These are phyloP conservation scores for Porphyrellus sp. DNA, from an alignment of 1,284 basidiomycete species.

Conservation along the genomic window DNA sequence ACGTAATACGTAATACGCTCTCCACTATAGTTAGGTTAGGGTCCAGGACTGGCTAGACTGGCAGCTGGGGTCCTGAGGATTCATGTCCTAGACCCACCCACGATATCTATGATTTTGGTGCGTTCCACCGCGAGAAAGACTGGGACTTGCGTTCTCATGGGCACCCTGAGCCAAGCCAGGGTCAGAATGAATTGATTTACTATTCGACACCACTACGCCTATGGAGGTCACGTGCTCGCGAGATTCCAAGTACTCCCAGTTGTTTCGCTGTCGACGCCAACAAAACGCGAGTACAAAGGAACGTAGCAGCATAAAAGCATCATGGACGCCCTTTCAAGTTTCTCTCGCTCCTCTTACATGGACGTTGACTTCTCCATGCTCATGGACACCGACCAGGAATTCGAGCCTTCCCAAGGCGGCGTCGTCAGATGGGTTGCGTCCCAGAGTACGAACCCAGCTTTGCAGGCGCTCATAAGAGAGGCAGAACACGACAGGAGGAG, in stretches of 20 bases:
- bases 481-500: slow-evolving; percentile 24
- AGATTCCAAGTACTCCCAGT: neutral
- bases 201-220: too few species aligned
- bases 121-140: too few species aligned
- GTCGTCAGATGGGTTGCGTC: slow-evolving; percentile 29
- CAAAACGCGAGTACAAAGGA: neutral
- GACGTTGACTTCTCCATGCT: slow-evolving; percentile 9
- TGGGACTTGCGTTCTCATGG: too few species aligned
- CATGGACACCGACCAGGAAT: slow-evolving; percentile 16
- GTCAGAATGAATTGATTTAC: too few species aligned
- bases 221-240: neutral
- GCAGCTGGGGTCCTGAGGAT: too few species aligned
- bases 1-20: too few species aligned
- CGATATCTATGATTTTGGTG: too few species aligned
- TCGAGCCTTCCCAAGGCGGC: slow-evolving; percentile 10
- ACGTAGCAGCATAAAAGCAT: neutral
- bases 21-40: too few species aligned
- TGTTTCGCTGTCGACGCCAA: neutral
- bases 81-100: too few species aligned
- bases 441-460: slow-evolving; percentile 24
- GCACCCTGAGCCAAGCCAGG: too few species aligned
- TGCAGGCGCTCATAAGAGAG: slow-evolving; percentile 28
- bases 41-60: too few species aligned
- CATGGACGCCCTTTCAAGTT: neutral
- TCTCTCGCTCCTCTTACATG: neutral